phyloP scores from a whole-genome alignment of 257 asterid genomes.

The Handroanthus guayacan region DNA sequence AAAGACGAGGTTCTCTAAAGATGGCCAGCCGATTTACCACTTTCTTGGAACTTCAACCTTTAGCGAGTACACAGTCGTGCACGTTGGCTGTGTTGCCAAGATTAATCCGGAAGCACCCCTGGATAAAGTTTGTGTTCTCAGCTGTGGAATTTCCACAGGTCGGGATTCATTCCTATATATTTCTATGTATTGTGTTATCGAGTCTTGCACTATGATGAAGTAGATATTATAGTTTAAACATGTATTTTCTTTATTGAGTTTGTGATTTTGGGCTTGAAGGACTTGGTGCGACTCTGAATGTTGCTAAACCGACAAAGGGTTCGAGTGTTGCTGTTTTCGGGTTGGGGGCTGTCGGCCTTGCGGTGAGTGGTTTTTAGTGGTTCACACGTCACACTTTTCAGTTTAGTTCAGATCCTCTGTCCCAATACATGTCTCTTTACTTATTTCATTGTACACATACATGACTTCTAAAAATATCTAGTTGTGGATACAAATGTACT shows the following conservation, averaged over 20 bases:
- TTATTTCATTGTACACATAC: too few relatives aligned
- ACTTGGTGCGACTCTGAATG: constrained; percentile 81
- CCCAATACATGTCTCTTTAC: too few relatives aligned
- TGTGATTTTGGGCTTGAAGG: constrained; percentile 44
- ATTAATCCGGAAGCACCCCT: constrained; percentile 79
- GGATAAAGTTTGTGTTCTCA: constrained; percentile 83
- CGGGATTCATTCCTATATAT: not conserved
- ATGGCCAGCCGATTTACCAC: constrained; percentile 81
- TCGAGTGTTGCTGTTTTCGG: constrained; percentile 83
- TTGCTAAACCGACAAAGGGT: constrained; percentile 79
- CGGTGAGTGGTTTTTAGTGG: constrained; percentile 54
- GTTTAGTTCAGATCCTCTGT: too few relatives aligned
- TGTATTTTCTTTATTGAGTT: constrained; percentile 13
- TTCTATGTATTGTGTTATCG: not conserved
- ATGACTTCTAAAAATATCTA: too few relatives aligned
- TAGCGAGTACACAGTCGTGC: constrained; percentile 86
- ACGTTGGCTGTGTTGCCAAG: constrained; percentile 78
- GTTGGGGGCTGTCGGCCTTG: constrained; percentile 90
- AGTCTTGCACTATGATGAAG: not conserved
- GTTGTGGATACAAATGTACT: too few relatives aligned
- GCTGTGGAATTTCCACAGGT: constrained; percentile 96
- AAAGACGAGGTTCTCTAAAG: constrained; percentile 67
- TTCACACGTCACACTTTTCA: too few relatives aligned
- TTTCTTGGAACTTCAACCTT: constrained; percentile 91
- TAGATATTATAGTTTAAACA: not conserved